phyloP scores from a whole-genome alignment of 2,329 filamentous ascomycete species.

The Alternaria gaisen region DNA sequence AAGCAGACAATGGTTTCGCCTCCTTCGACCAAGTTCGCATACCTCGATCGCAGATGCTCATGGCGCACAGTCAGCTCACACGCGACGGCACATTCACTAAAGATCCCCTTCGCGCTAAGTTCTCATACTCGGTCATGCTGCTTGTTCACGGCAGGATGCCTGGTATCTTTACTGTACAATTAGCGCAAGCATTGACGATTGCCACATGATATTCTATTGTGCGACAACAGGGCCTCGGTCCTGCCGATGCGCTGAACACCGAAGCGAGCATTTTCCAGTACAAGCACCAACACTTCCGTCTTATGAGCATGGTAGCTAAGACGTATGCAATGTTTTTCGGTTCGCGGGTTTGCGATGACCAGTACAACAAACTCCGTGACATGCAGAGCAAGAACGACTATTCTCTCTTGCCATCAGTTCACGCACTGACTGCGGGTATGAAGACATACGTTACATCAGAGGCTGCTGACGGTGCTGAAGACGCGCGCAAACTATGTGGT shows the following conservation, averaged over 20 bases:
- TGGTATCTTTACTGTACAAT: constrained; percentile 57
- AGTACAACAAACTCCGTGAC: constrained; percentile 8
- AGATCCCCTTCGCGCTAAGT: constrained; percentile 52
- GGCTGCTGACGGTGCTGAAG: constrained; percentile 56
- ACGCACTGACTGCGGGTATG: constrained; percentile 50
- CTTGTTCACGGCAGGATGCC: constrained; percentile 55
- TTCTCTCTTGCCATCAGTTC: constrained; percentile 9
- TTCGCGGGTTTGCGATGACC: constrained; percentile 8
- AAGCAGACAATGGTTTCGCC: constrained; percentile 61
- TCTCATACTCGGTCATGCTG: constrained; percentile 60
- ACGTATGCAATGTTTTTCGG: constrained; percentile 30
- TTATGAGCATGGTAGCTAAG: constrained; percentile 27
- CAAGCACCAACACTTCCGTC: constrained; percentile 27
- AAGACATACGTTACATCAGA: constrained; percentile 61
- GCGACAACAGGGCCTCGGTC: constrained; percentile 50
- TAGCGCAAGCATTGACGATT: constrained; percentile 61
- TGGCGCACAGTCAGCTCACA: constrained; percentile 57
- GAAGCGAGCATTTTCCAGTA: constrained; percentile 25
- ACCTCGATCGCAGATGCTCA: constrained; percentile 58
- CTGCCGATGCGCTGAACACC: background rate
- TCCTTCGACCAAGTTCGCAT: constrained; percentile 57
- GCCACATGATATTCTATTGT: constrained; percentile 60
- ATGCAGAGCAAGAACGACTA: constrained; percentile 15
- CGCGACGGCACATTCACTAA: constrained; percentile 55
- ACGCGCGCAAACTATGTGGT: constrained; percentile 50